Conservation (phyloP, 2,329 filamentous ascomycete genomes). For the Stagonosporopsis cucurbitacearum region DNA sequence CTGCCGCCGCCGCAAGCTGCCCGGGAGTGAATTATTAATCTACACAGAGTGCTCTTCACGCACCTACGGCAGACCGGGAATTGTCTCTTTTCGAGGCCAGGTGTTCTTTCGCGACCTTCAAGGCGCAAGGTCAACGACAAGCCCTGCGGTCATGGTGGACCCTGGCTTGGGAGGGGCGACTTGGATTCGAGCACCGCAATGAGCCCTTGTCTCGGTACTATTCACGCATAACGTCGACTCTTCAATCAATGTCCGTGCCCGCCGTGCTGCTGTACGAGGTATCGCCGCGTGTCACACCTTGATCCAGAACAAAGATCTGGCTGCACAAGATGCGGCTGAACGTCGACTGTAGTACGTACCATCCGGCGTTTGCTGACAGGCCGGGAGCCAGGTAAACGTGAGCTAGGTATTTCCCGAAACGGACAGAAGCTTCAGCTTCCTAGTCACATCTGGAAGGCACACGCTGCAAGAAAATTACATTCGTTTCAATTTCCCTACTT, state of each 20-base stretch:
- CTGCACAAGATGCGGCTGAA: not conserved
- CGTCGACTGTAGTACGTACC: not conserved
- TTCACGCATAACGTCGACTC: slow-evolving; percentile 3
- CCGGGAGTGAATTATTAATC: slow-evolving; percentile 36
- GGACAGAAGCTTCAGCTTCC: not conserved
- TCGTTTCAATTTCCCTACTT: too few relatives aligned
- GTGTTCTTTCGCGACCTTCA: slow-evolving; percentile 27
- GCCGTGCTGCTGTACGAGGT: not conserved
- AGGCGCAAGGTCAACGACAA: not conserved
- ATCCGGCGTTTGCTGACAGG: slow-evolving; percentile 1
- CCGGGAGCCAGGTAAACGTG: too few relatives aligned
- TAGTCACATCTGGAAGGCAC: not conserved
- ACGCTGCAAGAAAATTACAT: not conserved
- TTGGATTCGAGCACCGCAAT: slow-evolving; percentile 3
- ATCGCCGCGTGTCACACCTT: not conserved
- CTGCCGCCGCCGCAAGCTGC: slow-evolving; percentile 18
- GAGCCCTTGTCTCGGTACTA: slow-evolving; percentile 14
- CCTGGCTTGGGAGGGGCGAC: not conserved
- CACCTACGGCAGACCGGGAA: slow-evolving; percentile 6
- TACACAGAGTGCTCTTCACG: slow-evolving; percentile 18
- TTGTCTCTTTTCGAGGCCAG: slow-evolving; percentile 31
- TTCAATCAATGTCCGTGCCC: not conserved
- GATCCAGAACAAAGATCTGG: not conserved
- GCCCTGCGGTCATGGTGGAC: not conserved
- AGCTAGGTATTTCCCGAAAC: not conserved